phyloP scores from a whole-genome alignment of 2,329 filamentous ascomycete species.

The Phialemonium atrogriseum region DNA sequence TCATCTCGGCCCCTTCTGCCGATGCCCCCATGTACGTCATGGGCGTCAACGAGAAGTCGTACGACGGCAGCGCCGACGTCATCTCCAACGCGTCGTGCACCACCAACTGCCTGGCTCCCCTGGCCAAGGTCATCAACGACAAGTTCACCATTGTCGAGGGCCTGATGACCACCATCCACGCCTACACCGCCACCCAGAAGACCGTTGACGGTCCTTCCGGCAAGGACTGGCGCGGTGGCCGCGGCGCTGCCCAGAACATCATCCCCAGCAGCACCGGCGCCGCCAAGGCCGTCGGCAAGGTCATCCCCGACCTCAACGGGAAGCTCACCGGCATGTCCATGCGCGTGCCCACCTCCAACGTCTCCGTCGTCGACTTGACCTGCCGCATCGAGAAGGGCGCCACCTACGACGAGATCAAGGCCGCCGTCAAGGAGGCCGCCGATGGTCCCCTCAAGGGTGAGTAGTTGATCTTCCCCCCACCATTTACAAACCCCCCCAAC shows the following conservation, averaged over 20 bases:
- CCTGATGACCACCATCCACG: conserved; percentile 99
- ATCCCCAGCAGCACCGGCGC: conserved; percentile 98
- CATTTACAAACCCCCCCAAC: background rate
- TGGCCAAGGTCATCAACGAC: conserved; percentile 99
- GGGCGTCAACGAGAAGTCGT: conserved; percentile 94
- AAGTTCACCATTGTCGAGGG: conserved; percentile 96
- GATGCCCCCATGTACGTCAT: conserved; percentile 99
- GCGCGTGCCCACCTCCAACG: conserved; percentile 97
- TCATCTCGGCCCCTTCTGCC: conserved; percentile 85
- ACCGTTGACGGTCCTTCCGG: conserved; percentile 93
- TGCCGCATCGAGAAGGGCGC: conserved; percentile 87
- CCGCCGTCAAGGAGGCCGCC: conserved; percentile 77
- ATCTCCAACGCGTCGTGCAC: conserved; percentile 99
- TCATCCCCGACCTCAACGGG: conserved; percentile 95
- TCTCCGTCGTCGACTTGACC: conserved; percentile 97
- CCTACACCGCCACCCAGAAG: conserved; percentile 99
- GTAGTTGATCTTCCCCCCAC: conserved; percentile 18
- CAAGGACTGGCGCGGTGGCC: conserved; percentile 99
- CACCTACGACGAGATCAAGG: conserved; percentile 87
- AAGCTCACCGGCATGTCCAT: conserved; percentile 99
- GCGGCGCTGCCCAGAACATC: conserved; percentile 98
- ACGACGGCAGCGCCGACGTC: conserved; percentile 84
- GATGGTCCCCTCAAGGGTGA: conserved; percentile 78
- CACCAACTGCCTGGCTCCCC: conserved; percentile 98
- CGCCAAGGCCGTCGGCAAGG: conserved; percentile 99